Evolutionary conservation across 495 filamentous ascomycete genomes (phyloP).

Genomic region (Penicillium macrosclerotiorum): DNA sequence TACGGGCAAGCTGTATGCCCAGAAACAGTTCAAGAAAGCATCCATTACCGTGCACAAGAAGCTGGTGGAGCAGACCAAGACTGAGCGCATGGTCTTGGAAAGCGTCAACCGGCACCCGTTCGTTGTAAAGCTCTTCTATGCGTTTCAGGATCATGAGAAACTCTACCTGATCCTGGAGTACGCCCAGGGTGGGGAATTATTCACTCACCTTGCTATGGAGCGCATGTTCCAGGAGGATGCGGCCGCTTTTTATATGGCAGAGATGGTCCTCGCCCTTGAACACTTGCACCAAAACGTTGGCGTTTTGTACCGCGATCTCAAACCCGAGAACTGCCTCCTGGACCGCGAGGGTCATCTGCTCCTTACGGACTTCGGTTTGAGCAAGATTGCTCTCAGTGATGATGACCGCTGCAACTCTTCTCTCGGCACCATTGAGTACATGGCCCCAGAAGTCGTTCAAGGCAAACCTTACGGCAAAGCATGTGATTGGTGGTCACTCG

Average conservation of each 20-base stretch:
- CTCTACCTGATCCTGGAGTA: conserved; percentile 98
- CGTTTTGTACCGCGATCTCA: conserved; percentile 94
- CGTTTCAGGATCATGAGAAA: conserved; percentile 97
- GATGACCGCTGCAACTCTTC: conserved; percentile 75
- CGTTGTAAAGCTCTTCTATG: conserved; percentile 95
- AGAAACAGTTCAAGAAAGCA: conserved; percentile 98
- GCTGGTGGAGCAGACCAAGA: conserved; percentile 93
- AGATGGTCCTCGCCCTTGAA: conserved; percentile 90
- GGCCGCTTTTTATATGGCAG: conserved; percentile 95
- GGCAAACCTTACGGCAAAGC: conserved; percentile 82
- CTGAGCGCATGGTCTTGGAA: conserved; percentile 89
- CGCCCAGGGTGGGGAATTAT: conserved; percentile 94
- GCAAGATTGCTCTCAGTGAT: conserved; percentile 85
- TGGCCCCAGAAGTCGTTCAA: conserved; percentile 92
- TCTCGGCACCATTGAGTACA: conserved; percentile 94
- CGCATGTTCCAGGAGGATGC: conserved; percentile 87
- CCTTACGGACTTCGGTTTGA: conserved; percentile 94
- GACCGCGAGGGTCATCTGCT: conserved; percentile 89
- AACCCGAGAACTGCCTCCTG: conserved; percentile 96
- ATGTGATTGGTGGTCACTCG: conserved; percentile 98
- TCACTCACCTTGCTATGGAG: conserved; percentile 83
- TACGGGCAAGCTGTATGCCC: conserved; percentile 88
- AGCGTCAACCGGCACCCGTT: conserved; percentile 95
- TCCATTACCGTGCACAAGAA: conserved; percentile 89
- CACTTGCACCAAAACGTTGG: conserved; percentile 89